phyloP scores from a whole-genome alignment of 2,329 filamentous ascomycete genomes.

The Pestalotiopsis sp. region DNA sequence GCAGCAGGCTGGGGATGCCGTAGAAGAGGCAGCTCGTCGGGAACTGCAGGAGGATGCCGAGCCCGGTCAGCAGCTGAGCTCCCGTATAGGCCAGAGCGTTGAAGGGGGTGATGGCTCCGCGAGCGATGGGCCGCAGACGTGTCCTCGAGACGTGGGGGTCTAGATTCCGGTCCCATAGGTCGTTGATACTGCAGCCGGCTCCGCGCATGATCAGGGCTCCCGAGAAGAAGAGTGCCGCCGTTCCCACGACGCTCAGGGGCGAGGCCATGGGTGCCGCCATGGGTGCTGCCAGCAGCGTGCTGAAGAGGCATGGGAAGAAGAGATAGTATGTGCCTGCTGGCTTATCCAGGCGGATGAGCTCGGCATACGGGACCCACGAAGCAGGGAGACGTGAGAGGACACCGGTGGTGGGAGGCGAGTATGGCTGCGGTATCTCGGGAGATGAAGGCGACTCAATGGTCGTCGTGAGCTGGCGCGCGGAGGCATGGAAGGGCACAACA shows the following conservation, averaged over 20 bases:
- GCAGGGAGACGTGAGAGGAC: conserved; percentile 70
- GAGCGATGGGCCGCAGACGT: conserved; percentile 77
- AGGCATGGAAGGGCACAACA: conserved; percentile 13
- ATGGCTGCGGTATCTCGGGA: conserved; percentile 38
- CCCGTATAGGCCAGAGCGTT: conserved; percentile 76
- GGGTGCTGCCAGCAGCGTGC: conserved; percentile 77
- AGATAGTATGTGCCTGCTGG: conserved; percentile 83
- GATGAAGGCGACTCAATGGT: conserved; percentile 24
- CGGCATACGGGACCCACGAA: conserved; percentile 78
- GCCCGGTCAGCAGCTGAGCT: conserved; percentile 71
- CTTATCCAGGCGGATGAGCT: conserved; percentile 80
- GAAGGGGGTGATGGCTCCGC: conserved; percentile 73
- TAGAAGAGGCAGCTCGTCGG: conserved; percentile 75
- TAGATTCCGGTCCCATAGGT: conserved; percentile 86
- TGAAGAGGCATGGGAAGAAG: conserved; percentile 84
- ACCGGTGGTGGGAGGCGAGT: conserved; percentile 71
- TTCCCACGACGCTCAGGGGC: conserved; percentile 64
- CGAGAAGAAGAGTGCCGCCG: conserved; percentile 69
- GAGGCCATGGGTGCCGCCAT: conserved; percentile 63
- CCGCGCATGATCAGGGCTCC: conserved; percentile 86
- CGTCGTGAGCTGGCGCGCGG: conserved; percentile 9
- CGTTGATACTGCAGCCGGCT: conserved; percentile 86
- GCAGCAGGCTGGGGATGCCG: conserved; percentile 71
- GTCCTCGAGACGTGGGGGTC: conserved; percentile 80
- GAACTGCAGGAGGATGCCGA: conserved; percentile 77